phyloP scores from a whole-genome alignment of 2,329 filamentous ascomycete species.

The Shiraia sp. region DNA sequence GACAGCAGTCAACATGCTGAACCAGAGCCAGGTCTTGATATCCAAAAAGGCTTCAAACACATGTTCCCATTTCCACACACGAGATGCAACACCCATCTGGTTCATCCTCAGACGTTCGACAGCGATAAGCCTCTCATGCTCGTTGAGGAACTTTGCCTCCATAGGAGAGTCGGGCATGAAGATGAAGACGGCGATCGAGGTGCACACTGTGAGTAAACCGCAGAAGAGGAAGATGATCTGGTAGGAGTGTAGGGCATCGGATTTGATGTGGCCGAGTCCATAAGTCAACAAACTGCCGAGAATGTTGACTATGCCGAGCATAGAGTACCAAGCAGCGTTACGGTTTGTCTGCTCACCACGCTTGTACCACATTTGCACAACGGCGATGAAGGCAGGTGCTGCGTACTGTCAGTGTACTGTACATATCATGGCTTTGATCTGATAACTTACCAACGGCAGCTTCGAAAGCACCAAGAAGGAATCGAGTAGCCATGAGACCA shows the following conservation, averaged over 20 bases:
- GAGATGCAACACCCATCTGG: slow-evolving; percentile 47
- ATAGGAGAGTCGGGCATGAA: slow-evolving; percentile 69
- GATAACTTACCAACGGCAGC: slow-evolving; percentile 52
- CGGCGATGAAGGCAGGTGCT: slow-evolving; percentile 41
- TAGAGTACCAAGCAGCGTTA: slow-evolving; percentile 63
- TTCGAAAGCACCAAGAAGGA: slow-evolving; percentile 70
- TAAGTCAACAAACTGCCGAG: slow-evolving; percentile 60
- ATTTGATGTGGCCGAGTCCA: slow-evolving; percentile 62
- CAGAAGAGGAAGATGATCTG: slow-evolving; percentile 45
- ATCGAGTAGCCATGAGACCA: slow-evolving; percentile 64
- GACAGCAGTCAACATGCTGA: slow-evolving; percentile 46
- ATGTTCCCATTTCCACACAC: slow-evolving; percentile 57
- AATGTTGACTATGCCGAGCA: slow-evolving; percentile 64
- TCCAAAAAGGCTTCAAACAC: slow-evolving; percentile 60
- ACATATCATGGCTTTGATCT: slow-evolving; percentile 5
- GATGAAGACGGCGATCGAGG: slow-evolving; percentile 53
- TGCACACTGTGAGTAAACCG: slow-evolving; percentile 54
- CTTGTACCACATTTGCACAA: slow-evolving; percentile 61
- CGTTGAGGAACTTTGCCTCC: slow-evolving; percentile 60
- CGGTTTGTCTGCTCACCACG: slow-evolving; percentile 62
- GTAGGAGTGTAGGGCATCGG: slow-evolving; percentile 44
- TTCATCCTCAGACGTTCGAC: slow-evolving; percentile 57
- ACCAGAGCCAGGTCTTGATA: slow-evolving; percentile 64
- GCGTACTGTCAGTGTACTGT: slow-evolving; percentile 1
- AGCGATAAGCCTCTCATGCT: slow-evolving; percentile 61